These are phyloP conservation scores for Blastobotrys indianensis DNA, from an alignment of 1,139 yeast species.

Conservation along the genomic window DNA sequence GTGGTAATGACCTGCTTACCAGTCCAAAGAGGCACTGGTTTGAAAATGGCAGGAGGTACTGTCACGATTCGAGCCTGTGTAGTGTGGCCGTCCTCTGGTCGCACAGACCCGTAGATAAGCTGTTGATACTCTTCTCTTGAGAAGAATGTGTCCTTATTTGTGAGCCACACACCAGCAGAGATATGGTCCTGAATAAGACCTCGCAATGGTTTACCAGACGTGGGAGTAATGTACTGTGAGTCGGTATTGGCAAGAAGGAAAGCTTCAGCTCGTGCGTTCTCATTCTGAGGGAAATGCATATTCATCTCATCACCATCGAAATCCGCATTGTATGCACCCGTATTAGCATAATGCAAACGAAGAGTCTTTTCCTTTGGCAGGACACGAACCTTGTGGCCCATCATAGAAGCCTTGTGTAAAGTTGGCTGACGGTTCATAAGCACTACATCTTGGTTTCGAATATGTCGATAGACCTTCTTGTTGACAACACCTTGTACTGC, in stretches of 20 bases:
- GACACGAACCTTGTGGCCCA: slow-evolving; percentile 98
- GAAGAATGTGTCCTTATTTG: slow-evolving; percentile 86
- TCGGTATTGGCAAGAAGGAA: slow-evolving; percentile 92
- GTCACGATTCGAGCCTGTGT: slow-evolving; percentile 66
- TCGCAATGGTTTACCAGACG: slow-evolving; percentile 96
- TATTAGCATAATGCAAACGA: slow-evolving; percentile 95
- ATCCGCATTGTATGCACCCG: slow-evolving; percentile 98
- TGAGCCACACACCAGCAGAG: slow-evolving; percentile 98
- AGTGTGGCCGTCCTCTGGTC: slow-evolving; percentile 98
- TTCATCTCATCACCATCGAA: slow-evolving; percentile 99
- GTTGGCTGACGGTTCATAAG: slow-evolving; percentile 99
- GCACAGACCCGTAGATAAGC: slow-evolving; percentile 83
- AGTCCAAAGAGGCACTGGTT: slow-evolving; percentile 94
- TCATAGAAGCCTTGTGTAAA: slow-evolving; percentile 98
- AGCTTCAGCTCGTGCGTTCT: slow-evolving; percentile 96
- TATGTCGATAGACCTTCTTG: slow-evolving; percentile 92
- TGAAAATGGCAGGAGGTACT: slow-evolving; percentile 81
- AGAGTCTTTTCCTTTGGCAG: slow-evolving; percentile 96
- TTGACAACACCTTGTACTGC: slow-evolving; percentile 50
- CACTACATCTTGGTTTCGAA: slow-evolving; percentile 91
- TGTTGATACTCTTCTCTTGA: slow-evolving; percentile 91
- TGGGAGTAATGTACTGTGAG: slow-evolving; percentile 94
- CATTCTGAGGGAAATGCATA: slow-evolving; percentile 99
- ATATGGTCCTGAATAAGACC: slow-evolving; percentile 99
- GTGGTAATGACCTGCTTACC: slow-evolving; percentile 96